Percentiles rank a stretch among this genome's conserved stretches.
phyloP scores from a whole-genome alignment of 169 alveolate species.

The Cryptosporidium felis region DNA sequence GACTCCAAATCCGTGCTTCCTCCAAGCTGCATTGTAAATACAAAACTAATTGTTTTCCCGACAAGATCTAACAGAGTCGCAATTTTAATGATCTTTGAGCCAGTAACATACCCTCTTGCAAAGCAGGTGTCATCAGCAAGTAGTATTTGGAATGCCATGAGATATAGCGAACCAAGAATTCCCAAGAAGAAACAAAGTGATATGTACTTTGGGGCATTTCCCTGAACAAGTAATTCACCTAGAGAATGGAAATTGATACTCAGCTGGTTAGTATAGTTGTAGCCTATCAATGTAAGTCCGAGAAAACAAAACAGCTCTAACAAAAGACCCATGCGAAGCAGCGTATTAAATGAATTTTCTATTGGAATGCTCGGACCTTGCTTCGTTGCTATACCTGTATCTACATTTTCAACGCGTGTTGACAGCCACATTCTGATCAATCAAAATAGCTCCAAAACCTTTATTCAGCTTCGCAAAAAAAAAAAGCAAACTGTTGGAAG shows the following conservation, averaged over 20 bases:
- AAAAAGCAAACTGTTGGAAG: neutral
- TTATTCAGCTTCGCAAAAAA: neutral
- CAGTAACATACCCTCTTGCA: conserved; percentile 93
- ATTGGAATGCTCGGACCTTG: conserved; percentile 70
- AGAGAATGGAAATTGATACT: conserved; percentile 57
- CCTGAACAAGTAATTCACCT: conserved; percentile 57
- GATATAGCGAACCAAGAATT: conserved; percentile 84
- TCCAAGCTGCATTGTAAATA: conserved; percentile 86
- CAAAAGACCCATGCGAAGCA: conserved; percentile 37
- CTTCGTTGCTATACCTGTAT: conserved; percentile 69
- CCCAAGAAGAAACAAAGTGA: conserved; percentile 66
- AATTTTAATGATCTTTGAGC: conserved; percentile 87
- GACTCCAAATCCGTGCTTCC: conserved; percentile 88
- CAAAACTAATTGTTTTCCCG: conserved; percentile 89
- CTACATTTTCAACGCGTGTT: conserved; percentile 71
- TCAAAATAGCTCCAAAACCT: neutral
- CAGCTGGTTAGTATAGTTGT: conserved; percentile 30
- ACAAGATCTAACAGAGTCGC: conserved; percentile 90
- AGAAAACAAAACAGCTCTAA: conserved; percentile 43
- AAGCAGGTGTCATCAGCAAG: conserved; percentile 92
- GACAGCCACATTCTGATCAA: conserved; percentile 55
- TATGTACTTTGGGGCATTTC: conserved; percentile 48
- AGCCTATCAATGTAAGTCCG: conserved; percentile 58
- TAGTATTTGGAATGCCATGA: conserved; percentile 88
- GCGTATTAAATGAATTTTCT: conserved; percentile 29